These are phyloP conservation scores for Beta lomatogona DNA, from an alignment of 179 eudicot genomes.

Conservation along the genomic window DNA sequence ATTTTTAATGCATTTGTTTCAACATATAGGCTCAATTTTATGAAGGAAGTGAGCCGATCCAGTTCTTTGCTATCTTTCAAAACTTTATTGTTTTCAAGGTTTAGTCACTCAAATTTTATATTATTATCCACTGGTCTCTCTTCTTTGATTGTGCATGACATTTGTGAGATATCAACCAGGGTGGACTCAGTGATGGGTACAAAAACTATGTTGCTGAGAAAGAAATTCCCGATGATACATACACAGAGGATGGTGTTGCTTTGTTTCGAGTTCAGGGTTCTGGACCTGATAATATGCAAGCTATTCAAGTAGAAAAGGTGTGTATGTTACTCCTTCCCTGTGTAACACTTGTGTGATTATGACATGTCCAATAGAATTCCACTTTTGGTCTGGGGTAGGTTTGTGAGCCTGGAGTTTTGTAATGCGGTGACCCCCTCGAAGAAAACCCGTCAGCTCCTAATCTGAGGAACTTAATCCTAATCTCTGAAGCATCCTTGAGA, in stretches of 20 bases:
- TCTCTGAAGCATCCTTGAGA: neutral
- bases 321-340: slow-evolving; percentile 17
- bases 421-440: neutral
- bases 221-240: slow-evolving; percentile 78
- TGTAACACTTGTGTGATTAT: neutral
- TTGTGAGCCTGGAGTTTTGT: neutral
- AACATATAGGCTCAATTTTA: slow-evolving; percentile 66
- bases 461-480: neutral
- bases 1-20: slow-evolving; percentile 16
- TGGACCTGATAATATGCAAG: slow-evolving; percentile 99
- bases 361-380: neutral
- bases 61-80: slow-evolving; percentile 88
- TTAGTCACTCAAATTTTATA: slow-evolving; percentile 10
- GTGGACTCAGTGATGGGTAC: slow-evolving; percentile 91
- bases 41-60: slow-evolving; percentile 91
- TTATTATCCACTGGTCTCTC: slow-evolving; percentile 5
- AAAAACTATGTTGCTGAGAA: slow-evolving; percentile 71
- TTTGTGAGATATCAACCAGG: slow-evolving; percentile 49
- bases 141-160: slow-evolving; percentile 12
- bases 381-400: neutral
- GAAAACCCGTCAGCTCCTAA: neutral
- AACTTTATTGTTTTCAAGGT: slow-evolving; percentile 93
- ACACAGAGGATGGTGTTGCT: slow-evolving; percentile 77
- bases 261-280: slow-evolving; percentile 94
- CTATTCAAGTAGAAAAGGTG: slow-evolving; percentile 97